Base-by-base conservation (phyloP, 306 rosid species). In the Glycine latifolia region DNA sequence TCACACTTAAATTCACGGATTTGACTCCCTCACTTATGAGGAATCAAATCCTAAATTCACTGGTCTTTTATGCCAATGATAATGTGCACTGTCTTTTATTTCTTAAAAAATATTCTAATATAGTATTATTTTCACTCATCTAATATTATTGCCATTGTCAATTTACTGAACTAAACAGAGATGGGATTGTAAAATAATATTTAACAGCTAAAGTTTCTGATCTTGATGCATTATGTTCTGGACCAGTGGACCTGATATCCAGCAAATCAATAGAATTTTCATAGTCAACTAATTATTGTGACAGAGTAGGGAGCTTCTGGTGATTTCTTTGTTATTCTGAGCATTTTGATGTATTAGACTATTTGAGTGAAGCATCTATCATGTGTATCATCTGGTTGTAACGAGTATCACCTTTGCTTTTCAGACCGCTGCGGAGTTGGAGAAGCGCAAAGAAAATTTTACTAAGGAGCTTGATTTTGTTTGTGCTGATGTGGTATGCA, bases 401-500 rank as follows among this genome's bases (percentile, higher is more conserved):
- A 76, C 20, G 50, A 76, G 49, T 10, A 2, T 72, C 26, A 4
- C 4, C 7, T 56, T 66, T 70, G 52, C 61, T 61, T 88, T 87
- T 87, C 88, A 95, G 99, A 92, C 97, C 76, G 97, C 99, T 59
- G 99, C 99, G 4, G 99, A 95, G 85, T 91, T 92, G 87, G 92
- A 92, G 83, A 87, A 89, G 58, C 97, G 99, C 16, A 87, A 88
- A 85, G 97, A 95, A 63, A 95, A 95, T 53, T 95, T 95, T 76
- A 83, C 90, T 37, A 89, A 95, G 70, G 99, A 95, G 89, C 93
- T 95, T 44, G 99, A 95, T 86, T 87, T 95, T 82, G 99, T 95
- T 73, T 89, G 89, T 75, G 99, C 99, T n/a, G 97, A 95, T 83
- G 99, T 95, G 97, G 99, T 95, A 93, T 56, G 92, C 37, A 14